Base-by-base conservation (phyloP, 106 monocot genomes). In the Hemerocallis citrina region DNA sequence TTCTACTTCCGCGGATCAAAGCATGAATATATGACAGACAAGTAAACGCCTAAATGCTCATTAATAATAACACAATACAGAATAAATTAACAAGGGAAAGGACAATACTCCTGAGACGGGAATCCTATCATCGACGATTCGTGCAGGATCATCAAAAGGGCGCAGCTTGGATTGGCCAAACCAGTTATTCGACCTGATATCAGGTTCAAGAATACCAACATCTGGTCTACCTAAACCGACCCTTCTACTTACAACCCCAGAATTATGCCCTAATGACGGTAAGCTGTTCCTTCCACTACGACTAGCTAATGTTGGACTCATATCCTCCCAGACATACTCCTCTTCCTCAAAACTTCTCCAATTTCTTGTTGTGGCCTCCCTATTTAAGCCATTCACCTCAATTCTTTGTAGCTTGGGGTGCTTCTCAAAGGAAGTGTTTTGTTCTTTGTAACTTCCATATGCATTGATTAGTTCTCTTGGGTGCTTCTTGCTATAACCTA, bases 301-400 rank as follows among this genome's bases (percentile, higher is more conserved):
- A 34, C 76, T 72, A 23, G 76, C 56, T 52, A 85, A 68, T 63
- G 85, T 83, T 36, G 89, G 93, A 58, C 85, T 94, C 93, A 94
- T 94, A 59, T 76, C 67, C 55, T 94, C 89, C 93, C 93, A 94
- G 25, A 67, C 64, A 75, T 82, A 89, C 55, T 94, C 93, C 57
- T 89, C 89, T 80, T 93, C 93, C 38, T 95, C 95, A 24, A 76
- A 72, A 64, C 67, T 86, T 67, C 84, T 70, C 95, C 95, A 96
- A 50, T 69, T 83, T 68, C 68, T 78, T 44, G 62, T 55, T 19
- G 46, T 43, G 61, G 42, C 15, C 33, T 77, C 77, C 22, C 63
- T 57, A n/a, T 50, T 73, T 40, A 57, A 62, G 21, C 83, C 80
- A 72, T 79, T 81, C 17, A 42, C 56, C 68, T 79, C 66, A 8